Conservation (phyloP, 352 stramenopile species). For the Aphanomyces astaci region DNA sequence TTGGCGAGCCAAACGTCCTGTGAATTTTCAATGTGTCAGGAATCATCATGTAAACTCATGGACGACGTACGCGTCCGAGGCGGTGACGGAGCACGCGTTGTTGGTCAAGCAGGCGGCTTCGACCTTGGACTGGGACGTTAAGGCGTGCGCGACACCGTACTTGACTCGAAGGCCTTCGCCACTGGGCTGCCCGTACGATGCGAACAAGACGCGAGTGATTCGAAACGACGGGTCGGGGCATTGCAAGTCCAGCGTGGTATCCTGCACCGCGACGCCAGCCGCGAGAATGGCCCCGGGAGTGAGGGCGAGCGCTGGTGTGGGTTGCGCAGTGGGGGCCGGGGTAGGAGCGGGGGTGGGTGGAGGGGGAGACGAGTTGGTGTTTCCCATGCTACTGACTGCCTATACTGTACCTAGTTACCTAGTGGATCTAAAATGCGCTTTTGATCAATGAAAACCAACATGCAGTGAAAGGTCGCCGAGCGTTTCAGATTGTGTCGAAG, state of each 20-base stretch:
- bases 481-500: too few species aligned
- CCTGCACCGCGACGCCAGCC: neutral
- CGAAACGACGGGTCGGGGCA: neutral
- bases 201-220: constrained; percentile 12
- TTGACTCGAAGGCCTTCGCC: neutral
- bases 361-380: too few species aligned
- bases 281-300: neutral
- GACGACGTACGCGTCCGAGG: neutral
- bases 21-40: neutral
- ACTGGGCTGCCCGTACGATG: constrained; percentile 11
- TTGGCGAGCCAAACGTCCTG: neutral
- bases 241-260: neutral
- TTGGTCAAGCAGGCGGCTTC: neutral
- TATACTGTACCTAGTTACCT: too few species aligned
- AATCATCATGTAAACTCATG: neutral
- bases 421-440: too few species aligned
- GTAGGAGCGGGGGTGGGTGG: neutral
- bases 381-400: too few species aligned
- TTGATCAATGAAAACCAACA: too few species aligned
- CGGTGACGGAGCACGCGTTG: neutral
- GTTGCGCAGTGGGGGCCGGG: neutral
- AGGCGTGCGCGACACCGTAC: neutral
- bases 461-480: too few species aligned
- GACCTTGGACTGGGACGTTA: neutral
- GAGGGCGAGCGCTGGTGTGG: neutral